These are phyloP conservation scores for Fusarium sp. DNA, from an alignment of 2,329 filamentous ascomycete species.

Conservation along the genomic window DNA sequence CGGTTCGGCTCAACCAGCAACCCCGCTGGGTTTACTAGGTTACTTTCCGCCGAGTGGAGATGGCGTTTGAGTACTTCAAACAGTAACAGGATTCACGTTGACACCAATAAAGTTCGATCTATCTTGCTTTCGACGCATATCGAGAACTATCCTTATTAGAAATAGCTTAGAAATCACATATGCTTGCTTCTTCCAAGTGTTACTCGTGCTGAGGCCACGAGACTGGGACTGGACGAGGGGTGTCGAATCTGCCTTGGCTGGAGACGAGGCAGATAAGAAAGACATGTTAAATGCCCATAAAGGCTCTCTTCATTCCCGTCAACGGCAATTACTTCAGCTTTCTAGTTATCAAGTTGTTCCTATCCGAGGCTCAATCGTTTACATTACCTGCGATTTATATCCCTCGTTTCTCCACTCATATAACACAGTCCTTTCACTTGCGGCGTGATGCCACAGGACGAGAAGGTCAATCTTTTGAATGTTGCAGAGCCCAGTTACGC, in stretches of 20 bases:
- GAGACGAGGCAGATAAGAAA: conserved; percentile 7
- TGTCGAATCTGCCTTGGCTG: conserved; percentile 26
- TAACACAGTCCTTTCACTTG: too few relatives aligned
- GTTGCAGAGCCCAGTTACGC: neutral
- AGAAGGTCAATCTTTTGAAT: neutral
- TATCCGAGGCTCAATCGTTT: too few relatives aligned
- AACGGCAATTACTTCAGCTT: too few relatives aligned
- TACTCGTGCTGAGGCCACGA: neutral
- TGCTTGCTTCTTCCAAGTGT: accelerated
- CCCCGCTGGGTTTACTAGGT: neutral
- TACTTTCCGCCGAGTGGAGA: neutral
- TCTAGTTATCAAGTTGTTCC: too few relatives aligned
- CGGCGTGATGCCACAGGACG: neutral
- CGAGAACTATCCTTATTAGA: too few relatives aligned
- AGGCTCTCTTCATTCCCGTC: too few relatives aligned
- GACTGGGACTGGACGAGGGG: neutral
- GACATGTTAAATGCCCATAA: too few relatives aligned
- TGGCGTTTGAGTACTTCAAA: neutral
- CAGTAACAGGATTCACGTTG: neutral
- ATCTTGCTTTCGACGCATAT: too few relatives aligned
- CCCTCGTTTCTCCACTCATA: too few relatives aligned
- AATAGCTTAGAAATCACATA: too few relatives aligned
- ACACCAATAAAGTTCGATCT: too few relatives aligned
- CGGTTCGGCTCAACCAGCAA: conserved; percentile 12
- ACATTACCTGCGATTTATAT: too few relatives aligned